Evolutionary conservation across 2,329 filamentous ascomycete species (phyloP).

Genomic region (Didymella arachidicola): DNA sequence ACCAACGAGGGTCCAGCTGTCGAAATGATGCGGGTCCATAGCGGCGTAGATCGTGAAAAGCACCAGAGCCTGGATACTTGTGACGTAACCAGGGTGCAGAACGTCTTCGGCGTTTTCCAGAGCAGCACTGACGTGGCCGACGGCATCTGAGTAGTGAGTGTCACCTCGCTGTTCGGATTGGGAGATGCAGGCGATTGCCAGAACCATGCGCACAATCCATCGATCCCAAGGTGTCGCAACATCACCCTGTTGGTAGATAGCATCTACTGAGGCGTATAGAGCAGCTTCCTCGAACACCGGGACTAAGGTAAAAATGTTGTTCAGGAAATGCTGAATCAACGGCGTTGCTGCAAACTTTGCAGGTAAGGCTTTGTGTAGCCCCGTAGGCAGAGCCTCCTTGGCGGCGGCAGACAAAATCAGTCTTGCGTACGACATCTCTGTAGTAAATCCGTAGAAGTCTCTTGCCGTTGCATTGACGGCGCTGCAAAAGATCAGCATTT

Average conservation of each 20-base stretch:
- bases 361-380: slow-evolving; percentile 69
- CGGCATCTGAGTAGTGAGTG: slow-evolving; percentile 68
- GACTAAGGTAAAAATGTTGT: slow-evolving; percentile 79
- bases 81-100: slow-evolving; percentile 81
- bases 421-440: slow-evolving; percentile 90
- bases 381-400: slow-evolving; percentile 73
- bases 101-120: slow-evolving; percentile 82
- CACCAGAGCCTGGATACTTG: slow-evolving; percentile 86
- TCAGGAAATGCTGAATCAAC: slow-evolving; percentile 83
- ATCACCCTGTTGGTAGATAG: slow-evolving; percentile 75
- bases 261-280: slow-evolving; percentile 80
- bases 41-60: slow-evolving; percentile 89
- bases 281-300: slow-evolving; percentile 84
- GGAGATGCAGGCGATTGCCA: slow-evolving; percentile 80
- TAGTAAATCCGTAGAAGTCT: slow-evolving; percentile 89
- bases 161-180: slow-evolving; percentile 73
- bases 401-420: slow-evolving; percentile 84
- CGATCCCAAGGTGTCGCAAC: slow-evolving; percentile 73
- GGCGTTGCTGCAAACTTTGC: slow-evolving; percentile 71
- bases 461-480: slow-evolving; percentile 93
- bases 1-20: slow-evolving; percentile 92
- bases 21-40: slow-evolving; percentile 88
- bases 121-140: slow-evolving; percentile 69
- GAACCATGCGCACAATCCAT: slow-evolving; percentile 88
- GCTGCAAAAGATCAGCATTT: slow-evolving; percentile 55